Evolutionary conservation across 768 basidiomycete genomes (phyloP).

Genomic region (Lactarius sanguifluus): DNA sequence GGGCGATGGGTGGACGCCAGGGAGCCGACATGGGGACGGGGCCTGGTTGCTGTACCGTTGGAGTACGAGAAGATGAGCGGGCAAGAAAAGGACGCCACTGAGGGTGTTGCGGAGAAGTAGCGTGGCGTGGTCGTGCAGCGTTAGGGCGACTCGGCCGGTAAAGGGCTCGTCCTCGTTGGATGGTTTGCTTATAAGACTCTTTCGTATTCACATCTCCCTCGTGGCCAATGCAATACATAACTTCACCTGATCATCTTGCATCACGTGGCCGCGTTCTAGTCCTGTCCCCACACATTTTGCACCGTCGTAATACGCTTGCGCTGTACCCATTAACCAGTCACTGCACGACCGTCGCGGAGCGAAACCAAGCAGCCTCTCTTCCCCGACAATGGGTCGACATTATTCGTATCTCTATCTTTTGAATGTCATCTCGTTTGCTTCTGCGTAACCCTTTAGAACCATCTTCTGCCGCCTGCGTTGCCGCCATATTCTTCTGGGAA

Average conservation of each 20-base stretch:
- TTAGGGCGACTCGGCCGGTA: background rate
- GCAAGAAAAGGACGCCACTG: constrained; percentile 8
- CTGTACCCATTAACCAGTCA: too few relatives aligned
- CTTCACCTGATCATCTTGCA: background rate
- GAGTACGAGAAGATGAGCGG: constrained; percentile 3
- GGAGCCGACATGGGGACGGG: constrained; percentile 16
- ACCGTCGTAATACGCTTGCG: too few relatives aligned
- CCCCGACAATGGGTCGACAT: background rate
- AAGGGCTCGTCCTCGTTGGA: constrained; percentile 6
- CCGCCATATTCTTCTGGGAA: background rate
- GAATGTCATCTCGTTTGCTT: background rate
- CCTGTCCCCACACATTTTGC: too few relatives aligned
- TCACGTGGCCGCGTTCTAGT: background rate
- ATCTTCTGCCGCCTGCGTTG: background rate
- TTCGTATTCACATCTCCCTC: constrained; percentile 10
- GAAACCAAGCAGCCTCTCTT: background rate
- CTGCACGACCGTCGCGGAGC: background rate
- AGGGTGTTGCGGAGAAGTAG: constrained; percentile 6
- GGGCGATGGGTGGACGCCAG: constrained; percentile 10
- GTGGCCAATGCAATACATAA: constrained; percentile 16
- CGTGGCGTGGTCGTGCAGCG: constrained; percentile 1
- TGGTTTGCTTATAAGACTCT: constrained; percentile 13
- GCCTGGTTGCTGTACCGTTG: background rate
- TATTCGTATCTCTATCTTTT: background rate
- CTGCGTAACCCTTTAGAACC: background rate